These are phyloP conservation scores for Quercus glauca DNA, from an alignment of 306 rosid species.

Conservation along the genomic window DNA sequence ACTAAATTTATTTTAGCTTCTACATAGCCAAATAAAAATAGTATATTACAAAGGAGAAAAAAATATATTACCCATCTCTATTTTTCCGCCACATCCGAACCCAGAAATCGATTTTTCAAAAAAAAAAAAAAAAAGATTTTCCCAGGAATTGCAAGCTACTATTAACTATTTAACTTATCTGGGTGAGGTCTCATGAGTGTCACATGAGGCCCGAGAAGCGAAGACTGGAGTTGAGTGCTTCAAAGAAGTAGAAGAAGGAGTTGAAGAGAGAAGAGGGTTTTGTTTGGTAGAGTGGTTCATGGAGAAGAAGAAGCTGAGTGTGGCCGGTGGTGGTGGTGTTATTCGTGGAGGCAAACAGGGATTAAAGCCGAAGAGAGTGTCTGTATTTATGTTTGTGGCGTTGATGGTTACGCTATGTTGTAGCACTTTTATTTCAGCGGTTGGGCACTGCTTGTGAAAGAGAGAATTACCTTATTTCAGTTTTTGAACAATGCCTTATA, in stretches of 20 bases:
- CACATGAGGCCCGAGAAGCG: no score
- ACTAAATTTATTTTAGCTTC: not conserved
- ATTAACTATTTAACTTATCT: no score
- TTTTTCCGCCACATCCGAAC: not conserved
- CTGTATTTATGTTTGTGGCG: not conserved
- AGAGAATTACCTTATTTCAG: no score
- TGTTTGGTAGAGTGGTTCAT: no score
- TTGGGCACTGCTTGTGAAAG: not conserved
- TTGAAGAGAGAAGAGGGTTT: no score
- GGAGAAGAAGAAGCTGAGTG: no score
- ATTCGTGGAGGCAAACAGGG: not conserved
- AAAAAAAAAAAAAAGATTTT: no score
- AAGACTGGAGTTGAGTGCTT: no score
- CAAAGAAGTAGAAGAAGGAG: no score
- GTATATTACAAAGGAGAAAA: not conserved
- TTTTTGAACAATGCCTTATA: no score
- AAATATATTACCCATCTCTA: not conserved
- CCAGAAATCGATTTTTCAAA: not conserved
- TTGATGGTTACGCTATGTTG: not conserved
- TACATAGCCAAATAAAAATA: not conserved
- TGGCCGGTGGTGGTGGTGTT: not conserved
- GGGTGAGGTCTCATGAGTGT: no score
- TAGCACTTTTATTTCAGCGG: constrained; percentile 4
- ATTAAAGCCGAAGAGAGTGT: constrained; percentile 12
- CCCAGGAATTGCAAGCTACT: no score